phyloP scores from a whole-genome alignment of 495 filamentous ascomycete genomes.

The Podospora bellae-mahoneyi region DNA sequence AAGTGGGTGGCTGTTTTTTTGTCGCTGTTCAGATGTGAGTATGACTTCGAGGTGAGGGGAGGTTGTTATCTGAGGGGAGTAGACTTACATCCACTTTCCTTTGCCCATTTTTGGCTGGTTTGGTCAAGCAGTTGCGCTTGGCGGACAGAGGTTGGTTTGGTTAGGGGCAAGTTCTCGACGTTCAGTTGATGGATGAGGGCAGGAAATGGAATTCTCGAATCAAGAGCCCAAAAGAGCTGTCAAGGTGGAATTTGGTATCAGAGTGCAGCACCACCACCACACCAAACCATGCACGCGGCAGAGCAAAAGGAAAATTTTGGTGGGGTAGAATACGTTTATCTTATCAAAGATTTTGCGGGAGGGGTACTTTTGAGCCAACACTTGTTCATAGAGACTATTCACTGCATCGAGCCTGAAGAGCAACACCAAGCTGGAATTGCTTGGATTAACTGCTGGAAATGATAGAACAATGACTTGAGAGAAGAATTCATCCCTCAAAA shows the following conservation, averaged over 20 bases:
- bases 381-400: not conserved
- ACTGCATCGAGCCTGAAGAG: not conserved
- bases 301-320: conserved; percentile 39
- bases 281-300: conserved; percentile 16
- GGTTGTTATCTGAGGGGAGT: not conserved
- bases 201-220: not conserved
- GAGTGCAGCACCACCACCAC: conserved; percentile 9
- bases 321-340: conserved; percentile 43
- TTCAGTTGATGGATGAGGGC: not conserved
- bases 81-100: conserved; percentile 84
- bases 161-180: not conserved
- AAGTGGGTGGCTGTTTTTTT: conserved; percentile 93
- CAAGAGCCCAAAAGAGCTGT: not conserved
- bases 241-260: conserved; percentile 1
- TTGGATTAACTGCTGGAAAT: not conserved
- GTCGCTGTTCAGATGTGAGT: conserved; percentile 56
- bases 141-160: not conserved
- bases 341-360: conserved; percentile 1
- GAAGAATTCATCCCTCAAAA: not conserved
- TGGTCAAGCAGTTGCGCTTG: not conserved
- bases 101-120: conserved; percentile 61
- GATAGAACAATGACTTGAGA: not conserved
- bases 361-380: not conserved
- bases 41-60: not conserved
- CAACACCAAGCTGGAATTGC: not conserved